These are phyloP conservation scores for Trypanosoma mega DNA, from an alignment of 208 protist species.

Conservation along the genomic window DNA sequence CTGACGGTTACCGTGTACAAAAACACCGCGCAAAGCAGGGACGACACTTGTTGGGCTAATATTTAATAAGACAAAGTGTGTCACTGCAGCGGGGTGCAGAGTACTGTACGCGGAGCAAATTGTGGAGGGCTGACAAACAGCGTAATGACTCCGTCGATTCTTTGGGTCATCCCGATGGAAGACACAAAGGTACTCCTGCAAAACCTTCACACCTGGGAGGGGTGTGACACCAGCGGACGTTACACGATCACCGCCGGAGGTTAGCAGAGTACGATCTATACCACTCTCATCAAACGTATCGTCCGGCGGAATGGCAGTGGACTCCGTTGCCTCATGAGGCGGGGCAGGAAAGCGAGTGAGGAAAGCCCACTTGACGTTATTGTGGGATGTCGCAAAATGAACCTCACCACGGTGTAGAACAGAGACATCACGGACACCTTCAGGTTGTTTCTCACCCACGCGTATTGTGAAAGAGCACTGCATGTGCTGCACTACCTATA, in stretches of 20 bases:
- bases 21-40: constrained; percentile 52
- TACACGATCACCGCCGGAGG: too few species aligned
- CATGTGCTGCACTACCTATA: too few species aligned
- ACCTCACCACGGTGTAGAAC: constrained; percentile 47
- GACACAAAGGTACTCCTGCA: constrained; percentile 70
- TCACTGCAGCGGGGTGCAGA: constrained; percentile 35
- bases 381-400: constrained; percentile 57
- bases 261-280: not conserved
- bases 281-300: constrained; percentile 7
- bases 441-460: constrained; percentile 40
- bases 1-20: constrained; percentile 55
- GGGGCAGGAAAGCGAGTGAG: constrained; percentile 45
- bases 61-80: constrained; percentile 55
- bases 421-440: constrained; percentile 60
- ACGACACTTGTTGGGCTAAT: constrained; percentile 51
- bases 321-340: not conserved
- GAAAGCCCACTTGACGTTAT: constrained; percentile 60
- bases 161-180: constrained; percentile 76
- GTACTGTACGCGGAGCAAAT: constrained; percentile 64
- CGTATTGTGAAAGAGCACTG: constrained; percentile 64
- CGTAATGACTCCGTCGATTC: constrained; percentile 53
- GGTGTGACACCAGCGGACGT: too few species aligned
- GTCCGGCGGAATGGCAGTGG: not conserved
- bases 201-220: too few species aligned
- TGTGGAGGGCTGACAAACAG: constrained; percentile 43